Base-by-base conservation (phyloP, 129 eudicot genomes). In the carrot (Daucus carota) region DNA sequence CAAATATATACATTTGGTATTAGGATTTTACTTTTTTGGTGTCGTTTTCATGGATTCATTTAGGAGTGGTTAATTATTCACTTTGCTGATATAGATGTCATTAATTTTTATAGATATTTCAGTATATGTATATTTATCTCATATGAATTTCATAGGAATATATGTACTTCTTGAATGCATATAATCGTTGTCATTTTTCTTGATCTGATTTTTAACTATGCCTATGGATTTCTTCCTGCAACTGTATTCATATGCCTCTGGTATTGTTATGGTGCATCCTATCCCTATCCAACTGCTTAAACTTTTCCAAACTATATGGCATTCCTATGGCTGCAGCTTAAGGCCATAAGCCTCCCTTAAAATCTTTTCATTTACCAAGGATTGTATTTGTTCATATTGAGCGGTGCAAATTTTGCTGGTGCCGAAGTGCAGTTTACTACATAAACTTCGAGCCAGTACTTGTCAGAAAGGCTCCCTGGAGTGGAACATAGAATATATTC, bases 221-320 rank as follows among this genome's bases (percentile, higher is more conserved):
- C n/a, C n/a, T n/a, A n/a, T n/a, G n/a, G n/a, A n/a, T n/a, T n/a
- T n/a, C n/a, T n/a, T n/a, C n/a, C n/a, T n/a, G n/a, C n/a, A n/a
- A n/a, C n/a, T n/a, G n/a, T n/a, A n/a, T n/a, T n/a, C n/a, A 81
- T 76, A 73, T 24, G 62, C 83, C 1, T 85, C 88, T 72, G 86
- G 86, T 18, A 79, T 83, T 44, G 87, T 86, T 59, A 78, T 76
- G 84, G 54, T 73, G n/a, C n/a, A n/a, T n/a, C n/a, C 34, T 81
- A 86, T 11, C 72, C 83, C 54, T 85, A 78, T 62, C 89, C 89
- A 70, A 69, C 71, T 20, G n/a, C 57, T 48, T 68, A 44, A 44
- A 72, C 38, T 36, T 41, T 43, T 31, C 14, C 33, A 24, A 71
- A 71, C 46, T 68, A 36, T 36, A 68, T 68, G 73, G 6, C 15